These are phyloP conservation scores for Batkoa obscura DNA, from an alignment of 371 early-diverging fungal species.

Conservation along the genomic window DNA sequence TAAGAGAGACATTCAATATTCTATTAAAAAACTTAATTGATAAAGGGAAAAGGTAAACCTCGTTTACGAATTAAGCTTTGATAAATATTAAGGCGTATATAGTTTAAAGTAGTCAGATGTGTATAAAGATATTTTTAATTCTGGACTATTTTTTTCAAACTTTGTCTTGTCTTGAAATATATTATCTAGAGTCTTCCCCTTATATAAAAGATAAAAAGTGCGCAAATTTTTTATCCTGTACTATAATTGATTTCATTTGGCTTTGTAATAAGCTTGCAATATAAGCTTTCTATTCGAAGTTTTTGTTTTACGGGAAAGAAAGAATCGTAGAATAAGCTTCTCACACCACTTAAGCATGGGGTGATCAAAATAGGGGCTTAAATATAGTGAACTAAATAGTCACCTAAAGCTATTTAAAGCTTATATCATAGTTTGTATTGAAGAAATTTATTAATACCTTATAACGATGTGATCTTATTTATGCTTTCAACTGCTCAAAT, in stretches of 20 bases:
- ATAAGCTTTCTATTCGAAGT: background rate
- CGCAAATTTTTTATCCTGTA: background rate
- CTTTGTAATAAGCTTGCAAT: background rate
- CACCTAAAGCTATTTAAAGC: background rate
- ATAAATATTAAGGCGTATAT: background rate
- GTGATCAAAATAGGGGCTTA: background rate
- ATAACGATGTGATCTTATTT: background rate
- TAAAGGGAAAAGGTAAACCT: background rate
- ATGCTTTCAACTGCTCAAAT: background rate
- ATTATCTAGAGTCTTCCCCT: background rate
- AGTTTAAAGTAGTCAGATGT: background rate
- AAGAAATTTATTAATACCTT: background rate
- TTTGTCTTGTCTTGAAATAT: background rate
- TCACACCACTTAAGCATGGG: background rate
- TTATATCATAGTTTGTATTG: background rate
- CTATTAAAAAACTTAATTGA: background rate
- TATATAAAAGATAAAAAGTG: background rate
- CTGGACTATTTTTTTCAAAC: background rate
- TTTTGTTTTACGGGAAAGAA: background rate
- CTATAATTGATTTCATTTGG: background rate
- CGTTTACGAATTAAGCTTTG: background rate
- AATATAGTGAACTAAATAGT: background rate
- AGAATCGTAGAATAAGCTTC: background rate
- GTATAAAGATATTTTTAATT: background rate
- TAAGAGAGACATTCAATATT: background rate